Base-by-base conservation (phyloP, 257 asterid genomes). In the Rubia yunnanensis region DNA sequence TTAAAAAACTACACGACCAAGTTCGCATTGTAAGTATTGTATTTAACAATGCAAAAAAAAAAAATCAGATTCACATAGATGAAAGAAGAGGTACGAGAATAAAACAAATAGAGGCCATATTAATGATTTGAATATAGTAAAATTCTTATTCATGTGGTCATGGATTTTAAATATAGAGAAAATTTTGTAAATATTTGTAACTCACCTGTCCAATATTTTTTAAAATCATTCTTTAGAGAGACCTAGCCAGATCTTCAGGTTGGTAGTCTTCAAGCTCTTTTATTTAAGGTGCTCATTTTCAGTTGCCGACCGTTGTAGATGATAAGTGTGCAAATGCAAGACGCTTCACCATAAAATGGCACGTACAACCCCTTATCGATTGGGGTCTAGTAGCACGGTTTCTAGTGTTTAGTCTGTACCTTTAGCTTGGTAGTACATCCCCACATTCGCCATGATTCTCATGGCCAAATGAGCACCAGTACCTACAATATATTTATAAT, bases 401-500 rank as follows among this genome's bases (percentile, higher is more conserved):
- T 68, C 97, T 83, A 65, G 99, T 90, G 83, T 94, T 94, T 30
- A 94, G 79, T 22, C 97, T 77, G 69, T 88, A 94, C 75, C 88
- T 84, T 74, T 97, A 75, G 71, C 99, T 94, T 17, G 97, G 97
- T 70, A 94, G 79, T 75, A 86, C 84, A 71, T 83, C 76, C 56
- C 99, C 97, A 48, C 97, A 97, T 85, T 94, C 97, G 53, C 99
- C 99, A 70, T 94, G 90, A 74, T 94, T 94, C 80, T 94, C 99
- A 34, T 97, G 99, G 69, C 99, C 99, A 80, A 94, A 94, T 22
- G 99, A 94, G 81, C 99, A 94, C 99, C 99, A 94, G 73, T 94
- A 94, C 86, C 99, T 94, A 72, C 71, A 82, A 38, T 39, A 70
- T 65, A 64, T 48, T 24, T 13, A n/a, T n/a, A n/a, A n/a, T n/a